Conservation (phyloP, 805 yeast species). For the Metschnikowia gruessii region DNA sequence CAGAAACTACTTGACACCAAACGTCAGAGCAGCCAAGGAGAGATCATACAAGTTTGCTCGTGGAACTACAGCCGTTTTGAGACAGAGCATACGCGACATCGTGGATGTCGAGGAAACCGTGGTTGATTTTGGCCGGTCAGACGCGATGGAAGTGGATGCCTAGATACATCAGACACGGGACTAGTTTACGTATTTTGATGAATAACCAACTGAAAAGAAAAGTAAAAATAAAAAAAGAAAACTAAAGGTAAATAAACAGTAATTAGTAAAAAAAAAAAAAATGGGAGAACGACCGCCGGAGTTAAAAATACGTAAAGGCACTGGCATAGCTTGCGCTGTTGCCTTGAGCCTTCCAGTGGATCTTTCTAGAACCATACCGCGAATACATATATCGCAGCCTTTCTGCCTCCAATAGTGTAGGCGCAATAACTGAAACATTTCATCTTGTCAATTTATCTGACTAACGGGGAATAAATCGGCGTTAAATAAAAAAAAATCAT, state of each 20-base stretch:
- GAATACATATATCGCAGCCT: slow-evolving; percentile 1
- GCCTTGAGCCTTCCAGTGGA: slow-evolving; percentile 2
- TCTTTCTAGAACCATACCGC: slow-evolving; percentile 12
- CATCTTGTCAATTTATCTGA: background rate
- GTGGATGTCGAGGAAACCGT: slow-evolving; percentile 69
- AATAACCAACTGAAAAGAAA: background rate
- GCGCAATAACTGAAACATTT: background rate
- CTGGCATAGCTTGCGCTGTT: background rate
- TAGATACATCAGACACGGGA: slow-evolving; percentile 11
- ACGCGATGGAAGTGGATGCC: slow-evolving; percentile 45
- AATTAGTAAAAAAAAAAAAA: no score
- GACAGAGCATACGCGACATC: slow-evolving; percentile 60
- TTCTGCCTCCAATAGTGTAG: background rate
- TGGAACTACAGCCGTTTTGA: slow-evolving; percentile 90
- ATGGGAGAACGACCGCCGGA: no score
- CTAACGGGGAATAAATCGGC: background rate
- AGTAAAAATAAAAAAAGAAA: background rate
- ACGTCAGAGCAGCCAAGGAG: slow-evolving; percentile 78
- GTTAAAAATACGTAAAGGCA: no score
- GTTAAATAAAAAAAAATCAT: slow-evolving; percentile 33
- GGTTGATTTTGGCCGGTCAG: slow-evolving; percentile 34
- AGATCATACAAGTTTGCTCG: slow-evolving; percentile 80
- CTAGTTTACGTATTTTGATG: background rate
- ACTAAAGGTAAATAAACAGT: no score
- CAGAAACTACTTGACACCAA: slow-evolving; percentile 90